Evolutionary conservation across 2,329 filamentous ascomycete genomes (phyloP).

Genomic region (Ophiostoma ulmi): DNA sequence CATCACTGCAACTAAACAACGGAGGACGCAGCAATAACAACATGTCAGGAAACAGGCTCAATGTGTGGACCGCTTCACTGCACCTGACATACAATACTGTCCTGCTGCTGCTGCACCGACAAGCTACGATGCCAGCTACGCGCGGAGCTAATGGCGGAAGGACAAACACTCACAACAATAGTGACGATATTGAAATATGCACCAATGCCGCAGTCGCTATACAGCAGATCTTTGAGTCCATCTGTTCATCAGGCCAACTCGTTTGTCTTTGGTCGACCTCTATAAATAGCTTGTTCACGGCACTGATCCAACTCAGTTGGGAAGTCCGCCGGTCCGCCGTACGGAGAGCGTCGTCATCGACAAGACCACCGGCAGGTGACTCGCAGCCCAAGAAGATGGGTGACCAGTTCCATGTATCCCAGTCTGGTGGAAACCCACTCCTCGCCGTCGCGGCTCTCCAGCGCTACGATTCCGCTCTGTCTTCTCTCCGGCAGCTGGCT

Average conservation of each 20-base stretch:
- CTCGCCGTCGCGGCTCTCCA: constrained; percentile 28
- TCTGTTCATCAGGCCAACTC: background rate
- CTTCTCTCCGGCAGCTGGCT: constrained; percentile 26
- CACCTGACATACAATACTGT: background rate
- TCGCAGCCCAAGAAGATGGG: background rate
- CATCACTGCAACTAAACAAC: background rate
- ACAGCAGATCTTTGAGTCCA: background rate
- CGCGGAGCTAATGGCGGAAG: background rate
- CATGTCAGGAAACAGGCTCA: background rate
- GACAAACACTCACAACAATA: background rate
- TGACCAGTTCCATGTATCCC: background rate
- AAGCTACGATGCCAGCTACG: background rate
- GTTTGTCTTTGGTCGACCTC: background rate
- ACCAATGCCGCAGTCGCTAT: background rate
- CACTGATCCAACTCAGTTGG: background rate
- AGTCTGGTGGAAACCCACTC: constrained; percentile 27
- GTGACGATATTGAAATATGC: background rate
- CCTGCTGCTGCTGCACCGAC: background rate
- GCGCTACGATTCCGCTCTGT: constrained; percentile 28
- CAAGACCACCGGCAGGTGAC: background rate
- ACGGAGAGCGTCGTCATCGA: background rate
- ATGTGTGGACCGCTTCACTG: background rate
- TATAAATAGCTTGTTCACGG: background rate
- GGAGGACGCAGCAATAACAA: background rate
- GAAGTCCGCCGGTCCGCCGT: background rate